Evolutionary conservation across 768 basidiomycete species (phyloP).

Genomic region (Tylopilus plumbeoviolaceoides): DNA sequence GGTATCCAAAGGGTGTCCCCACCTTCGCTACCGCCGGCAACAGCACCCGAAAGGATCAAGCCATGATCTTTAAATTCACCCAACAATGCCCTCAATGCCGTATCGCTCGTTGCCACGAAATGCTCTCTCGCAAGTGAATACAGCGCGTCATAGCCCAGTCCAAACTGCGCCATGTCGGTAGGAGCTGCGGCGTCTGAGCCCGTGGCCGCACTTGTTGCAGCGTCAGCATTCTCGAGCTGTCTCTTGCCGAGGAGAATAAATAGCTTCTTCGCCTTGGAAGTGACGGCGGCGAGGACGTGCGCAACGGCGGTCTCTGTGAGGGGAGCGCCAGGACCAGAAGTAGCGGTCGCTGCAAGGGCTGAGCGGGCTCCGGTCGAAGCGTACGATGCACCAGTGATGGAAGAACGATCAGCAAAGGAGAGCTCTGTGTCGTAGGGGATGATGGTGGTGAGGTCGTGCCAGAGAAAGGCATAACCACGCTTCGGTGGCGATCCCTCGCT

Average conservation of each 20-base stretch:
- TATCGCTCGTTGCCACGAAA: slow-evolving; percentile 88
- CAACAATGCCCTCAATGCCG: slow-evolving; percentile 73
- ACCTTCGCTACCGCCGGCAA: slow-evolving; percentile 40
- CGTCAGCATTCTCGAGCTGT: slow-evolving; percentile 59
- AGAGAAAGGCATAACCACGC: slow-evolving; percentile 70
- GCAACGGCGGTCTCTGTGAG: slow-evolving; percentile 75
- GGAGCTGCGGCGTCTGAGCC: slow-evolving; percentile 6
- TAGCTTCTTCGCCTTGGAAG: slow-evolving; percentile 78
- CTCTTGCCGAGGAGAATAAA: slow-evolving; percentile 66
- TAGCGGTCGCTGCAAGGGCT: slow-evolving; percentile 22
- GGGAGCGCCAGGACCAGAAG: slow-evolving; percentile 32
- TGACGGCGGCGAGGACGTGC: slow-evolving; percentile 84
- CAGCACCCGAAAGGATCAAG: slow-evolving; percentile 54
- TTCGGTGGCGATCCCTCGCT: slow-evolving; percentile 16
- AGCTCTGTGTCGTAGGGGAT: slow-evolving; percentile 78
- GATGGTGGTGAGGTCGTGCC: slow-evolving; percentile 90
- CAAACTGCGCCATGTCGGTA: slow-evolving; percentile 41
- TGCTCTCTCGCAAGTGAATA: slow-evolving; percentile 74
- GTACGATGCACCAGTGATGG: slow-evolving; percentile 49
- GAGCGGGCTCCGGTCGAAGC: slow-evolving; percentile 28
- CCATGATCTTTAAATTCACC: slow-evolving; percentile 92
- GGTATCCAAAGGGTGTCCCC: slow-evolving; percentile 82
- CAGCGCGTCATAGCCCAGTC: slow-evolving; percentile 60
- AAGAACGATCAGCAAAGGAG: slow-evolving; percentile 59
- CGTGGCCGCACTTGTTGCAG: slow-evolving; percentile 6